Evolutionary conservation across 805 yeast species (phyloP).

Genomic region (Naumovozyma castellii): DNA sequence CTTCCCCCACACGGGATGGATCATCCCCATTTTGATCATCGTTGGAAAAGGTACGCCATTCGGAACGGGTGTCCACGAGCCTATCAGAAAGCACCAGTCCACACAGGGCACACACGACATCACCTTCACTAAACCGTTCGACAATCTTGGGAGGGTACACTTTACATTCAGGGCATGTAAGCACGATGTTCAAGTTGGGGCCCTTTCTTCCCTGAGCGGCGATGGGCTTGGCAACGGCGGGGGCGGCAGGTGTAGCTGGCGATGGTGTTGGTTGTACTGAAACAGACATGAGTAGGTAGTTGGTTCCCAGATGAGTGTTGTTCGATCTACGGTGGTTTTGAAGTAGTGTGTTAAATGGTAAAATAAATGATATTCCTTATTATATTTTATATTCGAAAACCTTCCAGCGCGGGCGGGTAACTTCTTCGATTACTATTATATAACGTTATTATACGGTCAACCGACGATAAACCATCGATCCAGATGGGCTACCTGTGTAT

Average conservation of each 20-base stretch:
- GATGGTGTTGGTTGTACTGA: conserved; percentile 1
- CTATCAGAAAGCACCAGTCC: conserved; percentile 88
- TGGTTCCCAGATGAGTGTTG: no score
- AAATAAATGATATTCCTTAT: no score
- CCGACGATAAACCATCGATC: no score
- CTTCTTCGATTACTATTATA: no score
- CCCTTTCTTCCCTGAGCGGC: conserved; percentile 34
- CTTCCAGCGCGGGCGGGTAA: no score
- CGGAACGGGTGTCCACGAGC: conserved; percentile 89
- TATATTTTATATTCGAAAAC: no score
- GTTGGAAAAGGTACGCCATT: conserved; percentile 97
- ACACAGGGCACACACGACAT: conserved; percentile 95
- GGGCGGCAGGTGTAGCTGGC: conserved; percentile 10
- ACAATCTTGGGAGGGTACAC: conserved; percentile 91
- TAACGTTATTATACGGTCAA: no score
- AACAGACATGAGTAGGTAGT: not conserved
- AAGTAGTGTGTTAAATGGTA: no score
- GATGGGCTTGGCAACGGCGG: no score
- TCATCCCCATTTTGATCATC: conserved; percentile 98
- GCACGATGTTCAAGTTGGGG: conserved; percentile 77
- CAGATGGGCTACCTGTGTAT: no score
- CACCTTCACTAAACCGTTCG: conserved; percentile 94
- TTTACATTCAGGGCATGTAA: conserved; percentile 93
- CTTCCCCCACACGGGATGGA: conserved; percentile 98
- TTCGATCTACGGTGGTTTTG: no score